Base-by-base conservation (phyloP, 78 protist species). In the Dictyostelium capitatum region DNA sequence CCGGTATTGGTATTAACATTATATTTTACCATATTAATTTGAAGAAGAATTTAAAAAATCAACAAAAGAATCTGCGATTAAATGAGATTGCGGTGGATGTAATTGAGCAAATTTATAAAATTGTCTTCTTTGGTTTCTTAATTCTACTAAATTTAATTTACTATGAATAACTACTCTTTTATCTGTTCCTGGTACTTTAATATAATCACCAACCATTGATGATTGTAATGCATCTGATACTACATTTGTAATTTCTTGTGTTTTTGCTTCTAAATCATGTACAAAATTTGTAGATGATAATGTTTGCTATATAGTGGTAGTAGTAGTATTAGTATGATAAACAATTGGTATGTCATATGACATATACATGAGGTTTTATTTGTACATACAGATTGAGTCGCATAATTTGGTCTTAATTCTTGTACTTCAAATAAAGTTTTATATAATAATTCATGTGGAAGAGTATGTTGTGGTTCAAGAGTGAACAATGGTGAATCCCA, bases 401-500 rank as follows among this genome's bases (percentile, higher is more conserved):
- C 81, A 32, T 57, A 84, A 54, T 84, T 84, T 43, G 91, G 91
- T 47, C 62, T 19, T 51, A 84, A 59, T 17, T 84, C 91, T 51
- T 84, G 81, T 2, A 84, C 81, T 57, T 84, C 91, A 59, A 84
- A 84, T 74, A 84, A 59, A n/a, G 91, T 84, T 74, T 84, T 84
- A 57, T 73, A 59, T 28, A 84, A 51, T 51, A 84, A 65, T 17
- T 84, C 91, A 57, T 56, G 77, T n/a, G 91, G 91, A 15, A 84
- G 56, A 0, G 37, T 20, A 46, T 84, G 91, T 47, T 84, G 91
- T 54, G 91, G 91, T 47, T 84, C 91, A 20, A 84, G 28, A 43
- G 94, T 89, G 30, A 91, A 91, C 17, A 92, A 57, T 2, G 97
- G 97, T 17, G 80, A 30, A 32, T 96, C 97, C 97, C 97, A 96